A percentile compares a stretch with the other conserved stretches of the same genome.
These are phyloP conservation scores for Penicillium malachiteum DNA, from an alignment of 495 filamentous ascomycete genomes.

Conservation along the genomic window DNA sequence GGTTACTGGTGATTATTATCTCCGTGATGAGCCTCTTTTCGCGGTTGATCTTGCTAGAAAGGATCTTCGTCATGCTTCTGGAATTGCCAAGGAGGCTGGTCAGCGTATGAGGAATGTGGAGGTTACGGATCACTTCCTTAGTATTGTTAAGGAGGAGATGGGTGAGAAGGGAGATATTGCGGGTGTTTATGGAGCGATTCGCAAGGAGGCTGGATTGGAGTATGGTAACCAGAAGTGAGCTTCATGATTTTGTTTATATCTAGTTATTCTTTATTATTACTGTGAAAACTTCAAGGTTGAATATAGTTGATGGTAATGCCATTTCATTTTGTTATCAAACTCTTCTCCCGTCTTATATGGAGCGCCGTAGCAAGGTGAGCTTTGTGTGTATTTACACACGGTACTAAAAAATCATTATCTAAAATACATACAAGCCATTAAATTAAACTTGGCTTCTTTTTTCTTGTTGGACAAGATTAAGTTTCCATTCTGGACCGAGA, in stretches of 20 bases:
- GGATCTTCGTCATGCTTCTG: conserved; percentile 74
- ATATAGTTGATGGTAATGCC: conserved; percentile 6
- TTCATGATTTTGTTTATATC: neutral
- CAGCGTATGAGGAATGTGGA: conserved; percentile 62
- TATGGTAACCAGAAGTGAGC: conserved; percentile 54
- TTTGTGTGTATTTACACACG: conserved; percentile 16
- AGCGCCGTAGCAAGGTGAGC: conserved; percentile 16
- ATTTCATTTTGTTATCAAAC: conserved; percentile 9
- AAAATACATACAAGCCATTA: conserved; percentile 11
- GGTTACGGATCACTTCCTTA: conserved; percentile 66
- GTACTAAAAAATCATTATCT: conserved; percentile 4
- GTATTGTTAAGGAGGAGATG: conserved; percentile 65
- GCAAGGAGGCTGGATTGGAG: conserved; percentile 66
- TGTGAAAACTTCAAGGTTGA: neutral
- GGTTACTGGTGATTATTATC: conserved; percentile 70
- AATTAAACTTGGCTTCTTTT: neutral
- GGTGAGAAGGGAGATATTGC: conserved; percentile 81
- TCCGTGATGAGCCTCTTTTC: conserved; percentile 74
- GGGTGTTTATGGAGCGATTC: conserved; percentile 75
- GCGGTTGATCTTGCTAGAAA: conserved; percentile 85
- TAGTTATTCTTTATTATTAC: neutral
- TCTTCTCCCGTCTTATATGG: conserved; percentile 10
- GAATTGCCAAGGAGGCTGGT: conserved; percentile 62
- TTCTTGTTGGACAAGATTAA: neutral
- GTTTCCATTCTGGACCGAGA: neutral